A percentile compares a stretch with the other conserved stretches of the same genome.
These are phyloP conservation scores for Collybia sp. DNA, from an alignment of 768 basidiomycete species.

Conservation along the genomic window DNA sequence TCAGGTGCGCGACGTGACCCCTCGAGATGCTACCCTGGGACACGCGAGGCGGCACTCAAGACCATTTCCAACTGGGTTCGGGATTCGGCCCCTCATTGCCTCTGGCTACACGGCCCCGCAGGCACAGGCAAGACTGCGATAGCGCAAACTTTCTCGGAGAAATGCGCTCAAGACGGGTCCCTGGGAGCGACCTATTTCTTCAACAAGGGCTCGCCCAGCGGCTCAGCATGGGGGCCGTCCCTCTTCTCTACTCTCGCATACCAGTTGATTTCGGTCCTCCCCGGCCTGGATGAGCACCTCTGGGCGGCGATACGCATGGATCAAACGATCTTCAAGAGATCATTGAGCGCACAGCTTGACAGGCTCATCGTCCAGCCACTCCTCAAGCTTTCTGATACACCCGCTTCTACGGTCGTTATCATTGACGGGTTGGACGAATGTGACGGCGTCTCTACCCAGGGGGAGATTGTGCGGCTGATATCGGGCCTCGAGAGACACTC, in stretches of 20 bases:
- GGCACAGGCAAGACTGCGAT: not conserved
- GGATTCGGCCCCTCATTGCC: slow-evolving; percentile 2
- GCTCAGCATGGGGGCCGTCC: slow-evolving; percentile 3
- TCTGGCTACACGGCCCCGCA: not conserved
- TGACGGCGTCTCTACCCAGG: slow-evolving; percentile 1
- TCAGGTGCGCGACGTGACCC: too few species aligned
- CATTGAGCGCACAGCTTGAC: slow-evolving; percentile 1
- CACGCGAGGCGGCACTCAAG: too few species aligned
- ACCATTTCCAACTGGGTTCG: slow-evolving; percentile 5
- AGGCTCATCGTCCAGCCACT: slow-evolving; percentile 5
- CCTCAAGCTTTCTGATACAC: not conserved
- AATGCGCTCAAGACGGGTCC: slow-evolving; percentile 1
- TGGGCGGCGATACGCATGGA: slow-evolving; percentile 1
- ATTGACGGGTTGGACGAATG: slow-evolving; percentile 8
- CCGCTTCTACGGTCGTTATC: slow-evolving; percentile 1
- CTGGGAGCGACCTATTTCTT: slow-evolving; percentile 6
- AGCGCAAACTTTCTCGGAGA: slow-evolving; percentile 7
- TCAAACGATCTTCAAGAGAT: slow-evolving; percentile 2
- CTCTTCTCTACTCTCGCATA: slow-evolving; percentile 4
- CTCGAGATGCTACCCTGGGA: too few species aligned
- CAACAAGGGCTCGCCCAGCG: slow-evolving; percentile 2
- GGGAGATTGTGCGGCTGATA: slow-evolving; percentile 7
- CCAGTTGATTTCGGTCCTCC: slow-evolving; percentile 1
- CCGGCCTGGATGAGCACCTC: not conserved
- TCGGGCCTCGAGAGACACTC: slow-evolving; percentile 1